Conservation (phyloP, 2,329 filamentous ascomycete genomes). For the Fusarium praegraminearum region DNA sequence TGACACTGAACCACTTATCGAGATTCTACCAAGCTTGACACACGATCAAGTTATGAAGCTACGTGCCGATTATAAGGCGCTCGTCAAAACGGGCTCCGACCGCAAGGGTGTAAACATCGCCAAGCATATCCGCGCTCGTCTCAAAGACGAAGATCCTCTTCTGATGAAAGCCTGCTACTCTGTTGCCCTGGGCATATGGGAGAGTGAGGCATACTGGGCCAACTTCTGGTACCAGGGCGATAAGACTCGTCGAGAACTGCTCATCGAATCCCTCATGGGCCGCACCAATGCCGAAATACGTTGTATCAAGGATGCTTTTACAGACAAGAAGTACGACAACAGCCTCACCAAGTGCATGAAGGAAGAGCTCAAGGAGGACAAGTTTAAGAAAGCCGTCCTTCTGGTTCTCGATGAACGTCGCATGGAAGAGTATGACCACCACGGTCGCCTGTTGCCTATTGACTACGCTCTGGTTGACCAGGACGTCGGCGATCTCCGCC, state of each 20-base stretch:
- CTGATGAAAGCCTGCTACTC: conserved; percentile 94
- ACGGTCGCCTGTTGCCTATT: conserved; percentile 68
- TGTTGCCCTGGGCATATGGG: conserved; percentile 89
- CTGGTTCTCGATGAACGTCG: conserved; percentile 83
- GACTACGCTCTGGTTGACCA: conserved; percentile 72
- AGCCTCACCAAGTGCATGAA: conserved; percentile 87
- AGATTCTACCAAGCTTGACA: conserved; percentile 84
- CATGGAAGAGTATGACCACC: conserved; percentile 82
- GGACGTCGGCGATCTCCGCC: conserved; percentile 79
- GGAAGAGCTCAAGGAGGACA: conserved; percentile 92
- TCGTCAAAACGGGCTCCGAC: conserved; percentile 81
- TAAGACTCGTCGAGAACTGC: conserved; percentile 83
- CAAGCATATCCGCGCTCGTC: conserved; percentile 82
- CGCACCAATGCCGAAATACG: conserved; percentile 88
- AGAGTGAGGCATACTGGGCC: conserved; percentile 96
- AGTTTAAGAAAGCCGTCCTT: conserved; percentile 91
- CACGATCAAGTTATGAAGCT: conserved; percentile 90
- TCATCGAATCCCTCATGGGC: conserved; percentile 95
- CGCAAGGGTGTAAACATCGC: conserved; percentile 85
- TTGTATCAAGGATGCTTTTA: conserved; percentile 88
- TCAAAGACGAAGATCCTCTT: conserved; percentile 78
- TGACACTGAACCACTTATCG: conserved; percentile 78
- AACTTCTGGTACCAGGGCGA: conserved; percentile 97
- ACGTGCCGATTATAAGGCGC: conserved; percentile 88
- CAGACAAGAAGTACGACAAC: conserved; percentile 91